Base-by-base conservation (phyloP, 331 rosid genomes). In the Malus hybrid region DNA sequence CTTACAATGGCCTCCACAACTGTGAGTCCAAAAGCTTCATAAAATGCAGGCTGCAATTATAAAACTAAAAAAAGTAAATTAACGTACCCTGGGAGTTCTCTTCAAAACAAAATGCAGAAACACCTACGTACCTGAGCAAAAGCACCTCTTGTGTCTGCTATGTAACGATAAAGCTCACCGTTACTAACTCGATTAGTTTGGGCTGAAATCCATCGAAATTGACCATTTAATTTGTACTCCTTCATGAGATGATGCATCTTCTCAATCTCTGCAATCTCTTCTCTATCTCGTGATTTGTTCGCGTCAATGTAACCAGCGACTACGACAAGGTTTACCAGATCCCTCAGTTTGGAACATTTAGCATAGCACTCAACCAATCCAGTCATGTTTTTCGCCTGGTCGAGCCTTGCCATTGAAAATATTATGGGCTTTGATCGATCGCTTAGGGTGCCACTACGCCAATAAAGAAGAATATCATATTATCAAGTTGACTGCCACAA, bases 21-120 rank as follows among this genome's bases (percentile, higher is more conserved):
- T 28, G 98, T 93, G 52, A 93, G 95, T 52, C 98, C 98, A 75
- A 93, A 93, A 16, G 98, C 98, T 85, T 93, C 98, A 76, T 93
- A 90, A 65, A 93, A 79, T 31, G 95, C 98, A 77, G 98, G 98
- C 96, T 89, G 91, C 82, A 78, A 39, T 66, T 65, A 39, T 42
- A 67, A 50, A 29, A 73, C 36, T 14, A 57, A 32, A 34, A 16
- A 12, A n/a, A 52, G 69, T 78, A 66, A 77, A 78, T 55, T 34
- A 74, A 29, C 54, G 60, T 10, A 63, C 60, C 39, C 7, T 20
- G 19, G 27, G 12, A 54, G 10, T 76, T 65, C 10, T 66, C 28
- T 50, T 72, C 48, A 20, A 36, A 55, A 83, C 19, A 57, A 24
- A 72, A 31, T 44, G 16, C 44, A 65, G 56, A 3, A 56, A 48